These are phyloP conservation scores for Ailanthus altissimus DNA, from an alignment of 345 rosid species.

Conservation along the genomic window DNA sequence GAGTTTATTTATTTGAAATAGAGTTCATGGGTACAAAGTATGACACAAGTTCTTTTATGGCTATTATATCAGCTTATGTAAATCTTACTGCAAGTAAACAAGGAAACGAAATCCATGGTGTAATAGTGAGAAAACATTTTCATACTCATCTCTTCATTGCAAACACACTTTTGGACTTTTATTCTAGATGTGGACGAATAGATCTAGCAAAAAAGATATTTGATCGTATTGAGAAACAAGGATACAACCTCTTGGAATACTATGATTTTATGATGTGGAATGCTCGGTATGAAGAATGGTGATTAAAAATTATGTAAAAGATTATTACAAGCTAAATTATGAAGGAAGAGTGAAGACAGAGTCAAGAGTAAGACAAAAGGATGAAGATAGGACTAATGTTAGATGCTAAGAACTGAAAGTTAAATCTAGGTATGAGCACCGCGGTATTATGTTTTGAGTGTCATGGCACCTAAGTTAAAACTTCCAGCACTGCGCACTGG, in stretches of 20 bases:
- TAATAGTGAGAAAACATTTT: slow-evolving; percentile 33
- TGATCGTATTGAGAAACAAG: slow-evolving; percentile 31
- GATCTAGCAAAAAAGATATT: slow-evolving; percentile 44
- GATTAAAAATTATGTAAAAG: no score
- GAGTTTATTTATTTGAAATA: slow-evolving; percentile 56
- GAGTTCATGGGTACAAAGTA: slow-evolving; percentile 42
- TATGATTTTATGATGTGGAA: slow-evolving; percentile 51
- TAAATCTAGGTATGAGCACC: no score
- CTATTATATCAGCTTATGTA: slow-evolving; percentile 59
- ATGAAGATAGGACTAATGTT: no score
- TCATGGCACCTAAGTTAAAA: no score
- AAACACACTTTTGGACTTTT: slow-evolving; percentile 54
- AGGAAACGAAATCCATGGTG: slow-evolving; percentile 56
- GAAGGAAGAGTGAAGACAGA: no score
- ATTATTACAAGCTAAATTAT: no score
- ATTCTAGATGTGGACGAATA: slow-evolving; percentile 46
- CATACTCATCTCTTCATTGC: slow-evolving; percentile 47
- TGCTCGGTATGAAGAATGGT: no score
- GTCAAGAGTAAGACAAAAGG: no score
- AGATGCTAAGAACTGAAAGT: no score
- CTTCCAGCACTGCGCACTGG: no score
- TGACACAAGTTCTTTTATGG: slow-evolving; percentile 59
- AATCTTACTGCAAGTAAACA: slow-evolving; percentile 44
- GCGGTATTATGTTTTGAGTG: no score
- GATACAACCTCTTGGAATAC: slow-evolving; percentile 55